Conservation (phyloP, 257 asterid genomes). For the Nicotiana obtusifolia region DNA sequence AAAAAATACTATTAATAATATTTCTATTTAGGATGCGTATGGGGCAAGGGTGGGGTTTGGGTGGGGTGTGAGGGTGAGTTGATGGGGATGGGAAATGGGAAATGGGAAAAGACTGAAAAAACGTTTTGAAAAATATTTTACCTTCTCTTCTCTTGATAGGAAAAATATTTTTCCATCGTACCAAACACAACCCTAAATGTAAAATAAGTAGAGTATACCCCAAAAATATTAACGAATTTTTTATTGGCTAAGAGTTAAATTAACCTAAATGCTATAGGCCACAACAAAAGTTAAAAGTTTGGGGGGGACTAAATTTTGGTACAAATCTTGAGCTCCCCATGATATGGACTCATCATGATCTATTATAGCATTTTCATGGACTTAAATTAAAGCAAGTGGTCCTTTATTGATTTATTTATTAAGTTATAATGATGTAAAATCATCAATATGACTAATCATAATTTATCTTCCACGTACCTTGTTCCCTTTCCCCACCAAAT, state of each 20-base stretch:
- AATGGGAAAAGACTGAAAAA: no score
- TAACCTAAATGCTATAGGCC: not conserved
- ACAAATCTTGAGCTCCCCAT: not conserved
- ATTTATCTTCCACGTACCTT: not conserved
- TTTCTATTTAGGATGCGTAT: no score
- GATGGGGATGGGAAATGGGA: no score
- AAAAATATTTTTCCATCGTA: no score
- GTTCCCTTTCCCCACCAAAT: not conserved
- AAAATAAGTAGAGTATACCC: not conserved
- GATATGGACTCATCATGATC: not conserved
- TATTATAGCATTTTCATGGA: not conserved
- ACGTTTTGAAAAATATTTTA: no score
- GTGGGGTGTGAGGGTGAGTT: no score
- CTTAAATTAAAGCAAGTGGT: not conserved
- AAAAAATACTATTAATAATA: no score
- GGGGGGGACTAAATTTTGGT: not conserved
- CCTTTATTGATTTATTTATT: not conserved
- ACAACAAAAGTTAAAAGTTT: not conserved
- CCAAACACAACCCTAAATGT: not conserved
- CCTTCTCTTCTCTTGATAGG: no score
- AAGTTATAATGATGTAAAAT: not conserved
- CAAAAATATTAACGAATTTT: not conserved
- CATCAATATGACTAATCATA: slow-evolving; percentile 1
- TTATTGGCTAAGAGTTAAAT: not conserved
- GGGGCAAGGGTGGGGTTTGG: no score